Evolutionary conservation across 179 eudicot species (phyloP).

Genomic region (Silene noctiflora): DNA sequence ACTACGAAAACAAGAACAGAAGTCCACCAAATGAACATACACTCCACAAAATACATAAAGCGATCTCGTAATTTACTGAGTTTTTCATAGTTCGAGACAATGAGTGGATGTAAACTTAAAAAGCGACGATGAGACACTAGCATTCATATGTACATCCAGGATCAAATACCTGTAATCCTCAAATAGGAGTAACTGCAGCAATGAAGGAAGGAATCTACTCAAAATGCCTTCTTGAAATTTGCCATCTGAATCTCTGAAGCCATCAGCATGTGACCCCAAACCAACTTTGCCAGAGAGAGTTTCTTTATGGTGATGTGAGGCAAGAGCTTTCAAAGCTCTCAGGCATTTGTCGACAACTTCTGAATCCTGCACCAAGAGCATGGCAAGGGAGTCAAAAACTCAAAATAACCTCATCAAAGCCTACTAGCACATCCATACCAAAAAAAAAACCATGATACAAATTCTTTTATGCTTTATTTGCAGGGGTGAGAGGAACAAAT

Average conservation of each 20-base stretch:
- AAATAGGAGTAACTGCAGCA: slow-evolving; percentile 81
- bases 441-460: not conserved
- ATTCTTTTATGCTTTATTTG: not conserved
- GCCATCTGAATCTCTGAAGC: slow-evolving; percentile 54
- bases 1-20: not conserved
- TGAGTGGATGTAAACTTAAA: not conserved
- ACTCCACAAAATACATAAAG: not conserved
- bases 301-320: slow-evolving; percentile 84
- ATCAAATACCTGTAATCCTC: slow-evolving; percentile 77
- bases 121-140: not conserved
- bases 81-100: not conserved
- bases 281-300: slow-evolving; percentile 65
- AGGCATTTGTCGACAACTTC: slow-evolving; percentile 82
- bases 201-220: slow-evolving; percentile 63
- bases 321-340: slow-evolving; percentile 80
- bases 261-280: slow-evolving; percentile 69
- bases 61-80: not conserved
- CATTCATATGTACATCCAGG: not conserved
- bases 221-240: slow-evolving; percentile 76
- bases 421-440: not conserved
- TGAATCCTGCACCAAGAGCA: slow-evolving; percentile 52
- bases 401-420: slow-evolving; percentile 4
- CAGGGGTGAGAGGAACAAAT: not conserved
- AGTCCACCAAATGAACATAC: not conserved
- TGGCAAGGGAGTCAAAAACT: not conserved